Percentiles rank a stretch among this genome's conserved stretches.
phyloP scores from a whole-genome alignment of 352 stramenopile genomes.

The Globisporangium cederbergense region DNA sequence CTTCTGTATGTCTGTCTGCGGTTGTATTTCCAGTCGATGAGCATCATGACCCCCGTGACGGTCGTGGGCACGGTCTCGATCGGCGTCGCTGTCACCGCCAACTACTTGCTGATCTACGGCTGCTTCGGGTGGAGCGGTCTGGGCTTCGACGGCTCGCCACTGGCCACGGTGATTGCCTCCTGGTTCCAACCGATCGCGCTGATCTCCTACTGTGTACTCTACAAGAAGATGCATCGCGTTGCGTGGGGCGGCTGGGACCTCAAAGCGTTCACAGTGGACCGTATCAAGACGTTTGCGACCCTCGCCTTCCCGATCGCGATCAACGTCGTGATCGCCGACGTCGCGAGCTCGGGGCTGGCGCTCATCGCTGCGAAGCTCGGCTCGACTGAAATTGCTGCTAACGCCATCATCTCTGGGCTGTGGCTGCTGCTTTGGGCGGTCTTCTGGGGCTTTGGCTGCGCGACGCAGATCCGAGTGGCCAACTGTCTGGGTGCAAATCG shows the following conservation, averaged over 20 bases:
- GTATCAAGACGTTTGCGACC: background rate
- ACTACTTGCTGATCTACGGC: background rate
- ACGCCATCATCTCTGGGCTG: constrained; percentile 48
- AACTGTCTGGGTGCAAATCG: constrained; percentile 22
- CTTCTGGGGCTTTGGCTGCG: constrained; percentile 34
- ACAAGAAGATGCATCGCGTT: background rate
- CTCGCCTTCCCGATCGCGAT: constrained; percentile 26
- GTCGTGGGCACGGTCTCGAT: background rate
- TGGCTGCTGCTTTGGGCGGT: constrained; percentile 58
- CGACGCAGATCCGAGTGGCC: constrained; percentile 16
- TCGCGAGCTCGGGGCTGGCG: constrained; percentile 32
- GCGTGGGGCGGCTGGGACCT: background rate
- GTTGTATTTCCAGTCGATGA: background rate
- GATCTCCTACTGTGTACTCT: background rate
- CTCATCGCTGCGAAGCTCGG: constrained; percentile 38
- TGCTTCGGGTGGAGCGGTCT: no score
- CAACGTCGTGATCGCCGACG: constrained; percentile 29
- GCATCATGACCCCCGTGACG: background rate
- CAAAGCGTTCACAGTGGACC: background rate
- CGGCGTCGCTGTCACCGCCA: background rate
- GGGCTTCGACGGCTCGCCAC: no score
- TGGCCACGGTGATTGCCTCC: constrained; percentile 29
- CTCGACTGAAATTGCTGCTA: constrained; percentile 33
- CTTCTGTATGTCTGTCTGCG: background rate
- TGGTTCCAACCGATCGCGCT: constrained; percentile 20